Evolutionary conservation across 2,329 filamentous ascomycete genomes (phyloP), one percentile per base, ranked within the genome.

Genomic region (Ceratocystis colombiana): DNA sequence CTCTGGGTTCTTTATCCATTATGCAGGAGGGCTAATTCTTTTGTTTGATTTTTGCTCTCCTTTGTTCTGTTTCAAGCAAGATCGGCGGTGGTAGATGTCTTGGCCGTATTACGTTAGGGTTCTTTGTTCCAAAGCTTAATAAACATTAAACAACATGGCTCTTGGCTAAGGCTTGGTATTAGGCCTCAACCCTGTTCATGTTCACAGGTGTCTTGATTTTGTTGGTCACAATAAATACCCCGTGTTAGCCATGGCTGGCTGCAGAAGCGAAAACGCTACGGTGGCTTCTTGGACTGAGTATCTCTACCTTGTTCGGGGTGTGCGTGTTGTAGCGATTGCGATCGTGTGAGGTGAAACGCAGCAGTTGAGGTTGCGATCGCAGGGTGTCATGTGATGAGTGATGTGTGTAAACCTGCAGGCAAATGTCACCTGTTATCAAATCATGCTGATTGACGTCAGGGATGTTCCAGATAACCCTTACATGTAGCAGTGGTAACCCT

Each of bases 161-260:
- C 28, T 33, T 15, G 53, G 53, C 53, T 3, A 59, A 59, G 33
- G 53, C 53, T 59, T 59, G 53, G 53, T 59, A 59, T 59, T 59
- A 25, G 22, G 6, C 33, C 53, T 30, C 28, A 59, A 17, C 28
- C 53, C 28, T 59, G 22, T 50, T 50, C 17, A n/a, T 7, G 10
- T 41, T 41, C 46, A 20, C 46, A 50, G 46, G 28, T n/a, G 17
- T 50, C 22, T 50, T 50, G 46, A 7, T 12, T 22, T 20, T n/a
- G 46, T 20, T 20, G 53, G 25, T 59, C 25, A 12, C 28, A 33
- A 59, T 59, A 7, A 30, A 30, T 17, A 10, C 28, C n/a, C 10
- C 46, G n/a, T 50, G 15, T n/a, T 50, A 7, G 33, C 17, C 15
- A 30, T 20, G 28, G 53, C 53, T 6, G 17, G 22, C 22, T 57